Evolutionary conservation across 2,329 filamentous ascomycete genomes (phyloP).

Genomic region (Cordyceps cateniannulata): DNA sequence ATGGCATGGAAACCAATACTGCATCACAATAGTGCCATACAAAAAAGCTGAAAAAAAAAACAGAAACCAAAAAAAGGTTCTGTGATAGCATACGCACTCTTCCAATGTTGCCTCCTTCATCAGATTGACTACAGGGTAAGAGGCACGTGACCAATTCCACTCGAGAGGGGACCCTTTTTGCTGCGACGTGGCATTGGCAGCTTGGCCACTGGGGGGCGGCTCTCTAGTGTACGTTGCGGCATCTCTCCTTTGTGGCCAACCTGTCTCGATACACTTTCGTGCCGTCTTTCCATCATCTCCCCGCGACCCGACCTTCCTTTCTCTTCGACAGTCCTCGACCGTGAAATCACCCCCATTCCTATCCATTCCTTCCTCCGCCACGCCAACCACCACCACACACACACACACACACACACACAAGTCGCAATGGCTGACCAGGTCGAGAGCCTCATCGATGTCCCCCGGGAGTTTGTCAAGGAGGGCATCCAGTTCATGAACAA

Average conservation of each 20-base stretch:
- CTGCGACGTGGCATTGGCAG: conserved; percentile 1
- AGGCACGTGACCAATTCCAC: neutral
- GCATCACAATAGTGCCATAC: too few species aligned
- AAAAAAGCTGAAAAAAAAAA: neutral
- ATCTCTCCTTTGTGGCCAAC: conserved; percentile 12
- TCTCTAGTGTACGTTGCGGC: neutral
- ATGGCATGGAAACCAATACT: too few species aligned
- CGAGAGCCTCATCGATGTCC: conserved; percentile 64
- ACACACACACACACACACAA: too few species aligned
- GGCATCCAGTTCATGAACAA: conserved; percentile 51
- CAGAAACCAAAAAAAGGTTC: neutral
- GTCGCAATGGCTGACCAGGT: conserved; percentile 27
- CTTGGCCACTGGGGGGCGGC: neutral
- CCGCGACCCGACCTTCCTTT: neutral
- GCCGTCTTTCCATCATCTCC: neutral
- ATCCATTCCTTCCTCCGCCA: neutral
- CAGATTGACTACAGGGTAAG: neutral
- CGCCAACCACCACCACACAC: conserved; percentile 13
- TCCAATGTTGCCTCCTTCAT: too few species aligned
- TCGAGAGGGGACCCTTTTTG: neutral
- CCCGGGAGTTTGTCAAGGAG: conserved; percentile 46
- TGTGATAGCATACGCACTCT: neutral
- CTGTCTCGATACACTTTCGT: conserved; percentile 4
- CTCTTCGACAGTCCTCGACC: neutral
- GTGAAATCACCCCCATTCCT: neutral